Percentiles rank a stretch among this genome's conserved stretches.
These are phyloP conservation scores for Fonsecaea pedrosoi DNA, from an alignment of 2,329 filamentous ascomycete species.

Conservation along the genomic window DNA sequence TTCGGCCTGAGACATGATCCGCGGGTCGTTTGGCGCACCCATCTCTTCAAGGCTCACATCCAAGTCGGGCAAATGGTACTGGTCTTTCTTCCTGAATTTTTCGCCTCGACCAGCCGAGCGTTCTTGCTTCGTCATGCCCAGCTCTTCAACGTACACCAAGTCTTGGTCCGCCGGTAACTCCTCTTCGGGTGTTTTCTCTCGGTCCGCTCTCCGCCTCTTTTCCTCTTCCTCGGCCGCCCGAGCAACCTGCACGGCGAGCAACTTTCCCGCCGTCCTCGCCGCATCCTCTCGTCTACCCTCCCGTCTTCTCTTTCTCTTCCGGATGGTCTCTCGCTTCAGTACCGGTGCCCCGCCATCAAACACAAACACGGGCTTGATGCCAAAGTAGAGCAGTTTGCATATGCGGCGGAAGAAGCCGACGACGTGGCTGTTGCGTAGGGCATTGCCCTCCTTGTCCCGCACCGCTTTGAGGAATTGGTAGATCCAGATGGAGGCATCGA, in stretches of 20 bases:
- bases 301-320: slow-evolving; percentile 74
- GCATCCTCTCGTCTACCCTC: slow-evolving; percentile 95
- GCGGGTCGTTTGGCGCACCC: slow-evolving; percentile 87
- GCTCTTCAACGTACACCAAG: slow-evolving; percentile 89
- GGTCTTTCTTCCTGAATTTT: slow-evolving; percentile 84
- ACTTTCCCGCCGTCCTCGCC: slow-evolving; percentile 83
- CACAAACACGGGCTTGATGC: slow-evolving; percentile 95
- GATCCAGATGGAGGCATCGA: slow-evolving; percentile 99
- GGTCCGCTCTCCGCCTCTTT: slow-evolving; percentile 63
- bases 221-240: slow-evolving; percentile 84
- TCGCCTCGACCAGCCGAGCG: slow-evolving; percentile 67
- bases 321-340: slow-evolving; percentile 90
- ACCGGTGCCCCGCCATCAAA: slow-evolving; percentile 94
- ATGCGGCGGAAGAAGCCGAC: slow-evolving; percentile 98
- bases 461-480: slow-evolving; percentile 99
- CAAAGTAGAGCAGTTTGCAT: slow-evolving; percentile 96
- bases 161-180: slow-evolving; percentile 70
- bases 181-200: slow-evolving; percentile 58
- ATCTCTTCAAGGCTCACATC: slow-evolving; percentile 79
- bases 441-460: slow-evolving; percentile 97
- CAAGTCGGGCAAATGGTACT: slow-evolving; percentile 91
- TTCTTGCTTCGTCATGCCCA: slow-evolving; percentile 79
- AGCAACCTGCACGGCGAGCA: slow-evolving; percentile 94
- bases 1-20: slow-evolving; percentile 95
- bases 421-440: slow-evolving; percentile 91